Evolutionary conservation across 305 asterid genomes (phyloP).

Genomic region (Fraxinus velutina): DNA sequence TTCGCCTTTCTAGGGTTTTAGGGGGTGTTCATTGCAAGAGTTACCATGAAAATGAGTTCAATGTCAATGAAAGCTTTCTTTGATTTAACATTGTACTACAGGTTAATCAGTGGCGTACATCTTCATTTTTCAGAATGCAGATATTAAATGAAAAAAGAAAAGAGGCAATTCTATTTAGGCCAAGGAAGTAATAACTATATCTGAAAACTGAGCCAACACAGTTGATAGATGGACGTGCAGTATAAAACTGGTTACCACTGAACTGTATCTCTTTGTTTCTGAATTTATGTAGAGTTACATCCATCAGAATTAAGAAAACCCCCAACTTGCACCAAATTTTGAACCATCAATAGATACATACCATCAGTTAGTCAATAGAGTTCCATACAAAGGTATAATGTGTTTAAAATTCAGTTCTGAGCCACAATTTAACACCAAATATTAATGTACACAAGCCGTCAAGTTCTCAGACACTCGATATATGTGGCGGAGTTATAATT

Average conservation of each 20-base stretch:
- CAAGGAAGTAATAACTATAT: conserved; percentile 11
- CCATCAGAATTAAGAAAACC: conserved; percentile 1
- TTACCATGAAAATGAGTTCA: background rate
- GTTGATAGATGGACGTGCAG: background rate
- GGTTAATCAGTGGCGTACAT: background rate
- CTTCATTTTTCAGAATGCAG: background rate
- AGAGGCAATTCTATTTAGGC: background rate
- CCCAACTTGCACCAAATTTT: background rate
- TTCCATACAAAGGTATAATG: background rate
- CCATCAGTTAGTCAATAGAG: background rate
- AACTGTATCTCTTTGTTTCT: conserved; percentile 7
- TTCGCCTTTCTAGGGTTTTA: background rate
- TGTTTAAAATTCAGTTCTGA: background rate
- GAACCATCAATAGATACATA: background rate
- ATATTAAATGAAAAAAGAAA: background rate
- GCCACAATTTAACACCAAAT: background rate
- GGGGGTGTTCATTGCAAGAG: background rate
- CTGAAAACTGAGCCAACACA: conserved; percentile 9
- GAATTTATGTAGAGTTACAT: conserved; percentile 5
- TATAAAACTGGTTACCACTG: background rate
- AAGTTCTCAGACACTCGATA: conserved; percentile 3
- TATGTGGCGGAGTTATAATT: conserved; percentile 9
- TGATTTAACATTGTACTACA: background rate
- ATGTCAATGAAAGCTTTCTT: background rate
- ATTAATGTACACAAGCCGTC: conserved; percentile 13